Evolutionary conservation across 768 basidiomycete species (phyloP), one percentile per base, ranked within the genome.

Genomic region (Neoboletus magnificus): DNA sequence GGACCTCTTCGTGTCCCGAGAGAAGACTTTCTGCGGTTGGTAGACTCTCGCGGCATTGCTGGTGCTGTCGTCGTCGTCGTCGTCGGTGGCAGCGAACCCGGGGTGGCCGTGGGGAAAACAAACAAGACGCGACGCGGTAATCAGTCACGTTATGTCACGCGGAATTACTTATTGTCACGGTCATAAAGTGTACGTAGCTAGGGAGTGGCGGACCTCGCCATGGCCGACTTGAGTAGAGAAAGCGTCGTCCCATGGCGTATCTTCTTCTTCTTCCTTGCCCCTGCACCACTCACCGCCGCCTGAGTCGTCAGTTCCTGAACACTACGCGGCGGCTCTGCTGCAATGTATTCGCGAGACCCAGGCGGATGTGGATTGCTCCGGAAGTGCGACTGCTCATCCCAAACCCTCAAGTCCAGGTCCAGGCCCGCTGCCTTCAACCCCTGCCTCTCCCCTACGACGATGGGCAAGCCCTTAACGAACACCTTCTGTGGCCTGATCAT

Each of bases 1-100:
- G 78, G 78, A 1, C 82, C 82, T 23, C 86, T 79, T 39, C 86
- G 79, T 16, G 72, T 66, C 12, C 75, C 79, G 18, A 80, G 48
- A 42, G 76, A 77, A 37, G 70, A 73, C 60, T 73, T 71, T 63
- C 70, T 66, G 41, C 66, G 69, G 15, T 60, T 59, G 25, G 62
- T 42, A 12, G 57, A 47, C 49, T 64, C 64, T 48, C 62, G 62
- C 23, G 72, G 66, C 72, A 71, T 73, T 23, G 50, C 39, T 47
- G 33, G 37, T n/a, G 15, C 22, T 5, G 56, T 50, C 29, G 54
- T 44, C 46, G 56, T 50, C 37, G 54, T 42, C 52, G 52, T 46
- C 25, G 61, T 23, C 11, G 44, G 52, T 57, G 55, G 59, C 63
- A 50, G 58, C 58, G 50, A 51, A 50, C 49, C 39, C 39, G 39